Evolutionary conservation across 495 filamentous ascomycete species (phyloP), one percentile per base, ranked within the genome.

Genomic region (Annulohypoxylon nitens): DNA sequence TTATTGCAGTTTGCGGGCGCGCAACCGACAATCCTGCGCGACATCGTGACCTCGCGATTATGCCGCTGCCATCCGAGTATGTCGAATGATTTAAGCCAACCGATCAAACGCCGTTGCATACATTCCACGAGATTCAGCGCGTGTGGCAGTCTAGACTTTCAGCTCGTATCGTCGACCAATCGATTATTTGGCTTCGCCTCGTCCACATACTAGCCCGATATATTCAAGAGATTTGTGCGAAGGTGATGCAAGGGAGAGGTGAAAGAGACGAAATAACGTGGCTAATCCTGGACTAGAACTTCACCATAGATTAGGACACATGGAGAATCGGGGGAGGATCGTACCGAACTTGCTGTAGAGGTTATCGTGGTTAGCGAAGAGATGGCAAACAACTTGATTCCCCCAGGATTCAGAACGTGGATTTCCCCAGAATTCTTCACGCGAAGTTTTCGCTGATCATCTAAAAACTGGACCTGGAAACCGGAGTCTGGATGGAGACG

Each of bases 371-470:
- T 64, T 59, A 41, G 39, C 61, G n/a, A 48, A 59, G 20, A 25
- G 33, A 50, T 11, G 51, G 45, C 63, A 67, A 67, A 67, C 58
- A 59, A 6, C 58, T 51, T 59, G 34, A 57, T 30, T 34, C 59
- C 63, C 61, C 61, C 50, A 59, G 57, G 57, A 18, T 51, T 63
- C 50, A 37, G 25, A 45, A 18, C 30, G 26, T 51, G 50, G 63
- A 53, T 30, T 60, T 51, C 62, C 48, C 63, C 69, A 66, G 55
- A 37, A 20, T 55, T 9, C 14, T 11, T 60, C 57, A 58, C n/a
- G 30, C 30, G 58, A 58, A 58, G 39, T 30, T 41, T 47, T 57
- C 23, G 58, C 36, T 63, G 26, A 23, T 48, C 58, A 39, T 50
- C 33, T 51, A 51, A 43, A 51, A 61, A 61, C 12, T 63, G 53